A percentile compares a stretch with the other conserved stretches of the same genome.
These are phyloP conservation scores for Raddia distichophylla DNA, from an alignment of 176 grass and related monocot species.

Conservation along the genomic window DNA sequence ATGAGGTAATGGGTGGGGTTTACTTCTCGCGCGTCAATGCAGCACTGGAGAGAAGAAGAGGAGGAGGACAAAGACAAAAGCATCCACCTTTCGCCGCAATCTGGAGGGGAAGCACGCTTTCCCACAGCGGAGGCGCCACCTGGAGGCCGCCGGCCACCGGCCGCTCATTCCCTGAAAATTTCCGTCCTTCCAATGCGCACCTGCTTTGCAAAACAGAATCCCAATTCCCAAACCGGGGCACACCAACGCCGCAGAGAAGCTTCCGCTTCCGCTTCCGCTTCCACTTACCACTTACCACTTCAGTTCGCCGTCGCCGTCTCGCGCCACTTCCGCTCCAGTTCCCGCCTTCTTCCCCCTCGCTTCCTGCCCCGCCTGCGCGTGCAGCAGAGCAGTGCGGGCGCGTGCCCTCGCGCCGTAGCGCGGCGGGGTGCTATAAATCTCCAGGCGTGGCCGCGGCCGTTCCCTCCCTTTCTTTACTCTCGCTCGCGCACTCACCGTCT, in stretches of 20 bases:
- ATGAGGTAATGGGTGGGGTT: neutral
- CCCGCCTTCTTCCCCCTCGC: constrained; percentile 37
- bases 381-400: neutral
- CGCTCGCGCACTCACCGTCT: neutral
- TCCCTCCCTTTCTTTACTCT: neutral
- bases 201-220: too few relatives aligned
- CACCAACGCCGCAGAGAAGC: constrained; percentile 6
- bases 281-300: neutral
- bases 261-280: neutral
- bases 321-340: constrained; percentile 20
- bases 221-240: neutral
- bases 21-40: neutral
- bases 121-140: neutral
- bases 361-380: constrained; percentile 14
- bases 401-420: too few relatives aligned
- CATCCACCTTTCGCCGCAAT: constrained; percentile 13
- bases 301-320: constrained; percentile 20
- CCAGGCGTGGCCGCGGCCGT: neutral
- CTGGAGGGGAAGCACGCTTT: neutral
- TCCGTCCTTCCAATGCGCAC: too few relatives aligned
- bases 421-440: constrained; percentile 11
- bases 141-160: too few relatives aligned
- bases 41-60: neutral
- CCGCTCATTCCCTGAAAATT: neutral
- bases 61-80: too few relatives aligned